Conservation (phyloP, 148 eudicot species). For the Polygonum aviculare region DNA sequence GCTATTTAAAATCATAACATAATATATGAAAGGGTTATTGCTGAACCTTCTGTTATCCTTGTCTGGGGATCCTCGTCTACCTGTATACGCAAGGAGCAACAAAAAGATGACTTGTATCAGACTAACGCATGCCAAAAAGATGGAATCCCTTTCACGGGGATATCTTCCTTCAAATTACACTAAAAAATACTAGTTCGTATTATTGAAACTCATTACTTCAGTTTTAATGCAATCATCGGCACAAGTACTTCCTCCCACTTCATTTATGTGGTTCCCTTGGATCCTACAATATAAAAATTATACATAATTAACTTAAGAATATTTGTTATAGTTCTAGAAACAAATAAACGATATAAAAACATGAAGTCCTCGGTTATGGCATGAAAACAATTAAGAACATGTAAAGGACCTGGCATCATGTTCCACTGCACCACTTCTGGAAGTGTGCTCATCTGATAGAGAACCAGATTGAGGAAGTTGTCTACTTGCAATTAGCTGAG, state of each 20-base stretch:
- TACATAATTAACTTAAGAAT: slow-evolving; percentile 11
- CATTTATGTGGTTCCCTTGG: slow-evolving; percentile 40
- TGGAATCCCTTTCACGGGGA: too few relatives aligned
- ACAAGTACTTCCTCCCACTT: slow-evolving; percentile 25
- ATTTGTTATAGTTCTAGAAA: neutral
- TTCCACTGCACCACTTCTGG: slow-evolving; percentile 21
- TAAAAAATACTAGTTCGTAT: neutral
- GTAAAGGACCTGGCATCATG: slow-evolving; percentile 43
- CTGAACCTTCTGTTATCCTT: slow-evolving; percentile 34
- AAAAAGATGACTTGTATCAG: slow-evolving; percentile 15
- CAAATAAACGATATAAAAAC: neutral
- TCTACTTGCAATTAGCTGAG: slow-evolving; percentile 21
- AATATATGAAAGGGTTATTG: neutral
- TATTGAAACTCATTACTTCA: neutral
- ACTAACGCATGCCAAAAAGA: slow-evolving; percentile 2
- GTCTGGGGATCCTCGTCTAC: slow-evolving; percentile 30
- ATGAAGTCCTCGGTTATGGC: neutral
- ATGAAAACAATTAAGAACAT: neutral
- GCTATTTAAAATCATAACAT: slow-evolving; percentile 22
- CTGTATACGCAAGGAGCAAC: slow-evolving; percentile 35
- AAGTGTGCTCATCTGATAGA: slow-evolving; percentile 29
- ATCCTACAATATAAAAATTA: slow-evolving; percentile 28
- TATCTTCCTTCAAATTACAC: neutral
- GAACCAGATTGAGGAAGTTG: slow-evolving; percentile 32
- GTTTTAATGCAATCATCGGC: slow-evolving; percentile 30